Percentiles rank a stretch among this genome's conserved stretches.
These are phyloP conservation scores for Colletotrichum viniferum DNA, from an alignment of 2,329 filamentous ascomycete genomes.

Conservation along the genomic window DNA sequence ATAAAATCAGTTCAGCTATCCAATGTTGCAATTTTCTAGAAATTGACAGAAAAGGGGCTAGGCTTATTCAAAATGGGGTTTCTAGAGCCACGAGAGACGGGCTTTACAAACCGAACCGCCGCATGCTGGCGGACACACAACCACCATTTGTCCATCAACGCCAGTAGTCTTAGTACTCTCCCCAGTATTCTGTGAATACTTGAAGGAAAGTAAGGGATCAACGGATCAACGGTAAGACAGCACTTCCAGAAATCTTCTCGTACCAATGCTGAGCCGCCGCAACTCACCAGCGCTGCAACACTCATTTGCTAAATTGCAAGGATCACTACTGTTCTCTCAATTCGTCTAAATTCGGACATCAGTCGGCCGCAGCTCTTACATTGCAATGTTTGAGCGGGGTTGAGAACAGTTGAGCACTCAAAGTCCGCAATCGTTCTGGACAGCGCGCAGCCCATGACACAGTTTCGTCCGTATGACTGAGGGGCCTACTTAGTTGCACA, in stretches of 20 bases:
- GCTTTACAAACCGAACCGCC: too few relatives aligned
- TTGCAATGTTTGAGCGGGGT: fast-evolving
- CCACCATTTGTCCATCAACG: background rate
- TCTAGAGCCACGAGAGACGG: background rate
- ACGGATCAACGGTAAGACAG: background rate
- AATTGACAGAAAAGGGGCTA: too few relatives aligned
- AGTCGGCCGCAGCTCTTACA: too few relatives aligned
- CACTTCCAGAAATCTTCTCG: fast-evolving
- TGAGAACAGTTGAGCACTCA: background rate
- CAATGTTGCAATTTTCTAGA: background rate
- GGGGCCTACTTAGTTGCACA: background rate
- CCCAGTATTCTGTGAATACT: background rate
- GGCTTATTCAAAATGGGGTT: too few relatives aligned
- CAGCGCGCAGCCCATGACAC: background rate
- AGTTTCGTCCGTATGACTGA: background rate
- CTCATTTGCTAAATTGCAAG: too few relatives aligned
- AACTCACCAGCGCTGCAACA: background rate
- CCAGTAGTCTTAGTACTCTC: background rate
- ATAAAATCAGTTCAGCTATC: background rate
- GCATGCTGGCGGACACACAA: background rate
- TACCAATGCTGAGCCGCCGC: background rate
- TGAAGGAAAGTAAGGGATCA: background rate
- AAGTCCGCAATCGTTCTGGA: background rate
- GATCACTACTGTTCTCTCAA: too few relatives aligned
- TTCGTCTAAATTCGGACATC: too few relatives aligned